These are phyloP conservation scores for Penicillium fuscoglaucum DNA, from an alignment of 2,329 filamentous ascomycete genomes.

Conservation along the genomic window DNA sequence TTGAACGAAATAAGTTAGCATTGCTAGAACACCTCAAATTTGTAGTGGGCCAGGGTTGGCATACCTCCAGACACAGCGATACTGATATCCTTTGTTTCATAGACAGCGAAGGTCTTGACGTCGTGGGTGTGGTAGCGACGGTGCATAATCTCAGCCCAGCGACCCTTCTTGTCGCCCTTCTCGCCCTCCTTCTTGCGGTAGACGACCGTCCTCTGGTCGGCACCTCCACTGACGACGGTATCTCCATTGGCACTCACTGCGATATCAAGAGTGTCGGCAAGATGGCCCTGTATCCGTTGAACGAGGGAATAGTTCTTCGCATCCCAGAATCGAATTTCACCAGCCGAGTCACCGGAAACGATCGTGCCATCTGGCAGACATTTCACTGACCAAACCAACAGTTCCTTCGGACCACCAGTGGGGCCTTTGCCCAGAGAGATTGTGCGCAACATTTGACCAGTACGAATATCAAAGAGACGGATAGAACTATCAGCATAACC, in stretches of 20 bases:
- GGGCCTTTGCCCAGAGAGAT: conserved; percentile 85
- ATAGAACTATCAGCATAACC: conserved; percentile 98
- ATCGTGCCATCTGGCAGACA: conserved; percentile 85
- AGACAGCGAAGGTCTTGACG: conserved; percentile 90
- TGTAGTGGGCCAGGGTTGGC: conserved; percentile 23
- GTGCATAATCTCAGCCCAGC: conserved; percentile 86
- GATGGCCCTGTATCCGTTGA: conserved; percentile 82
- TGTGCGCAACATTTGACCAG: conserved; percentile 70
- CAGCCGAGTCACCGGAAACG: conserved; percentile 90
- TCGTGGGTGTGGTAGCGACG: conserved; percentile 88
- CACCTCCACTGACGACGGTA: conserved; percentile 83
- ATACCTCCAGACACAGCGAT: conserved; percentile 88
- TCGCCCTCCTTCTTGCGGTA: conserved; percentile 63
- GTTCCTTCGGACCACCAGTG: conserved; percentile 74
- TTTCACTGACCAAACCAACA: conserved; percentile 91
- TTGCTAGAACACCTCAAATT: conserved; percentile 4
- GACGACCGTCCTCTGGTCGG: conserved; percentile 82
- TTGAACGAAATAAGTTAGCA: conserved; percentile 32
- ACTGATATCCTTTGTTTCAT: conserved; percentile 79
- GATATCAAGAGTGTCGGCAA: conserved; percentile 88
- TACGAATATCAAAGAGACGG: conserved; percentile 81
- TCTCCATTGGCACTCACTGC: conserved; percentile 76
- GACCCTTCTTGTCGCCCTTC: conserved; percentile 56
- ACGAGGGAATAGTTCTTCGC: conserved; percentile 85
- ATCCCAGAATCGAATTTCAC: conserved; percentile 91